phyloP scores from a whole-genome alignment of 257 asterid genomes.

The Fraxinus americana region DNA sequence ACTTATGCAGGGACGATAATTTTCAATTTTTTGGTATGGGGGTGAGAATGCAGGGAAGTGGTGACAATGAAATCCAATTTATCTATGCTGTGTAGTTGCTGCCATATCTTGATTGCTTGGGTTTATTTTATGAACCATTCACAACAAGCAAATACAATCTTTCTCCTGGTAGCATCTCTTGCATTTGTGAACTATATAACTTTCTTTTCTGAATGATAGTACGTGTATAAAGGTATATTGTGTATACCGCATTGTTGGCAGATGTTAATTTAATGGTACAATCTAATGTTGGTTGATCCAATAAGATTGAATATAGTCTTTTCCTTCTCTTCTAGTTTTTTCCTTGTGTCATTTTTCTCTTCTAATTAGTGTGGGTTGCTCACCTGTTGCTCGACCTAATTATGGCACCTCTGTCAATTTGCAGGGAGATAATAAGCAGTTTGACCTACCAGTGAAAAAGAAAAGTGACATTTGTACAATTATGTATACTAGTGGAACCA shows the following conservation, averaged over 20 bases:
- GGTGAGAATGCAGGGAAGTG: background rate
- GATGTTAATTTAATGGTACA: background rate
- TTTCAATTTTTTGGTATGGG: background rate
- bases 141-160: background rate
- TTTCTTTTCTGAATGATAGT: background rate
- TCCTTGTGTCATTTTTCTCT: background rate
- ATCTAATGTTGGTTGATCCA: background rate
- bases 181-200: background rate
- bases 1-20: background rate
- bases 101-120: background rate
- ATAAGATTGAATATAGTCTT: background rate
- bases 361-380: conserved; percentile 15
- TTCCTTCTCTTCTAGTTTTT: background rate
- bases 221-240: background rate
- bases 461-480: conserved; percentile 88
- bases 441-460: conserved; percentile 80
- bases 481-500: conserved; percentile 98
- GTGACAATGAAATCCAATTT: background rate
- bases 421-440: conserved; percentile 75
- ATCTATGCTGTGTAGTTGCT: background rate
- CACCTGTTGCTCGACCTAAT: conserved; percentile 21
- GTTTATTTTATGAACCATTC: background rate
- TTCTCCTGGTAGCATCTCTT: background rate
- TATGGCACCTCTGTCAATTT: conserved; percentile 28
- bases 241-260: background rate